phyloP scores from a whole-genome alignment of 73 alveolate species.

The Paramecium octaurelia region DNA sequence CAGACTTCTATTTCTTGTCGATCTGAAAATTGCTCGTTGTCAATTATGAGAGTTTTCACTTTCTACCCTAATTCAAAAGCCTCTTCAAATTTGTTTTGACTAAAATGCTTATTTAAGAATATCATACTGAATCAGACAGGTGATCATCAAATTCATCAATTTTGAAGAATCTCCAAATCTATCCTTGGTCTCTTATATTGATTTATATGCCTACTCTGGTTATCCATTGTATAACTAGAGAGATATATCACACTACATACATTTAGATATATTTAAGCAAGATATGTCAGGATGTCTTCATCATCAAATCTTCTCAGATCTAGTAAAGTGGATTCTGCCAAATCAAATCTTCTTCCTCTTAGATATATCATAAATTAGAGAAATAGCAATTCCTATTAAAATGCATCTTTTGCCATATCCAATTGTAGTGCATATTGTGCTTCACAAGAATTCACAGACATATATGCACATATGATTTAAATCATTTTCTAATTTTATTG shows the following conservation, averaged over 20 bases:
- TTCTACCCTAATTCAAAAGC: slow-evolving; percentile 24
- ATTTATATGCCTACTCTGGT: slow-evolving; percentile 25
- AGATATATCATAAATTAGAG: neutral
- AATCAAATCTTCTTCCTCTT: slow-evolving; percentile 48
- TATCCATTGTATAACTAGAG: neutral
- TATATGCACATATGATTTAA: slow-evolving; percentile 27
- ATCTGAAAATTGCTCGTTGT: slow-evolving; percentile 28
- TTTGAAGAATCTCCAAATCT: slow-evolving; percentile 45
- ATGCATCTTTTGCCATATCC: neutral
- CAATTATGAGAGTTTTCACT: neutral
- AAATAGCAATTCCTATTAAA: neutral
- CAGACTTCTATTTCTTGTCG: slow-evolving; percentile 14
- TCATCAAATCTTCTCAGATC: slow-evolving; percentile 24
- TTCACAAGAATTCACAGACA: slow-evolving; percentile 38
- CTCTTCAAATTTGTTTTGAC: slow-evolving; percentile 1
- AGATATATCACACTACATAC: neutral
- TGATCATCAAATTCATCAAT: slow-evolving; percentile 11
- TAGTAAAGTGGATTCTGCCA: neutral
- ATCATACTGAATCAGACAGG: slow-evolving; percentile 12
- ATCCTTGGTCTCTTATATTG: slow-evolving; percentile 5
- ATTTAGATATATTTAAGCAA: slow-evolving; percentile 12
- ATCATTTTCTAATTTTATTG: neutral
- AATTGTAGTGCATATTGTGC: neutral
- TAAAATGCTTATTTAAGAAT: neutral
- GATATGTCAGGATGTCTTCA: slow-evolving; percentile 27